Base-by-base conservation (phyloP, 2,329 filamentous ascomycete species). In the Neopestalotiopsis sp. region DNA sequence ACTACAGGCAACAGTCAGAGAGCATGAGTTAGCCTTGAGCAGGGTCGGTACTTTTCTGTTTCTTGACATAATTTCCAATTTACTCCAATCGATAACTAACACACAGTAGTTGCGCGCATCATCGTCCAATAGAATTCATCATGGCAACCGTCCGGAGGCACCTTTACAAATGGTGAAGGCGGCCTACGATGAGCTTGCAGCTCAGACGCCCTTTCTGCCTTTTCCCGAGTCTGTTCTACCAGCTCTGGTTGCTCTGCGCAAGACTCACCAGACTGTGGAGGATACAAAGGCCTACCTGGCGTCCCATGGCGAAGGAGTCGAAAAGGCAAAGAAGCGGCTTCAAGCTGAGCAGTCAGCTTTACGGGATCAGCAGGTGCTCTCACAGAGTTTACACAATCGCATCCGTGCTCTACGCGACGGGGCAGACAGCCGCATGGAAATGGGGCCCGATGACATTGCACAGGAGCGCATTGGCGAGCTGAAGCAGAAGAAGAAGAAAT, bases 181-280 rank as follows among this genome's bases (percentile, higher is more conserved):
- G 64, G 92, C 92, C 3, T 94, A 94, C 74, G 86, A 89, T 66
- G 85, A 87, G 17, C 82, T 94, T 61, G 86, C 89, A 13, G 82
- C 87, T 58, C 84, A 86, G 14, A 86, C 90, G 65, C 90, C 91
- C 9, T 89, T 89, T 73, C 81, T 95, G 28, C 93, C 93, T 2
- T 84, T 86, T 30, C 82, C 88, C 10, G 88, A 87, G 64, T 95
- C 93, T 24, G 84, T 91, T 5, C 80, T 96, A 6, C 92, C 93
- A 3, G 89, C 90, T 6, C 83, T 97, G 4, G 78, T 96, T 56
- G 92, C 93, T 5, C 80, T 94, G 67, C 89, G 91, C 65, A 89
- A 88, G 74, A 90, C 91, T 2, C 86, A 91, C 69, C 84, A 87
- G 68, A 90, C 89, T 17, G 87, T 92, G 63, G 79, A 85, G 69